Evolutionary conservation across 1,139 yeast genomes (phyloP), one percentile per base, ranked within the genome.

Genomic region (Pichia inconspicua): DNA sequence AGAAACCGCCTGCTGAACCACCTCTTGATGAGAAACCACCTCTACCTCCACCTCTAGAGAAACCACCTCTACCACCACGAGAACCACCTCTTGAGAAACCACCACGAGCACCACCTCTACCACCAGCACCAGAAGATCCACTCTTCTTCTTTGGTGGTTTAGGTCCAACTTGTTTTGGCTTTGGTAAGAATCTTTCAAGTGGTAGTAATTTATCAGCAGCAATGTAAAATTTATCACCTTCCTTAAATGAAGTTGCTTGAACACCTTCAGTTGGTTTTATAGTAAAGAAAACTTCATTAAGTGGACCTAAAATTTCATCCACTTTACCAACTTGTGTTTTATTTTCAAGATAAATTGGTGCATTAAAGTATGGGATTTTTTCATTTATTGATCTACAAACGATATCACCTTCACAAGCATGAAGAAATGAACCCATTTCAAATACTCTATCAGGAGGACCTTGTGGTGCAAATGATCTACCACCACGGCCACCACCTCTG

Each of bases 331-430:
- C 82, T 65, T 86, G 94, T 31, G 96, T 85, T 75, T 84, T 84
- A 76, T 92, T 92, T 68, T 92, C 97, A 59, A 92, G 78, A 68
- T 84, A 94, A 64, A 94, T 90, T 66, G 98, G 98, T 30, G 99
- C 99, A 71, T 94, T 94, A 78, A 94, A 94, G 69, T 92, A 94
- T 61, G 99, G 99, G 58, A 94, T 77, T 74, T 92, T 92, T 53
- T 87, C 80, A 69, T 92, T 92, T 63, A 86, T 86, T 44, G 97
- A 88, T 64, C 92, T 88, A 73, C 97, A 92, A 48, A 94, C 95
- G 65, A 94, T 85, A 65, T 94, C 98, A 53, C 96, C 97, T 70
- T 94, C 99, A 68, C 96, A 90, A 14, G 95, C 77, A 67, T 90
- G 96, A 68, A 88, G 62, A 66, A 89, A 94, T 25, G 85, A 66